Evolutionary conservation across 176 grass and related monocot genomes (phyloP).

Genomic region (Carex myosuroides): DNA sequence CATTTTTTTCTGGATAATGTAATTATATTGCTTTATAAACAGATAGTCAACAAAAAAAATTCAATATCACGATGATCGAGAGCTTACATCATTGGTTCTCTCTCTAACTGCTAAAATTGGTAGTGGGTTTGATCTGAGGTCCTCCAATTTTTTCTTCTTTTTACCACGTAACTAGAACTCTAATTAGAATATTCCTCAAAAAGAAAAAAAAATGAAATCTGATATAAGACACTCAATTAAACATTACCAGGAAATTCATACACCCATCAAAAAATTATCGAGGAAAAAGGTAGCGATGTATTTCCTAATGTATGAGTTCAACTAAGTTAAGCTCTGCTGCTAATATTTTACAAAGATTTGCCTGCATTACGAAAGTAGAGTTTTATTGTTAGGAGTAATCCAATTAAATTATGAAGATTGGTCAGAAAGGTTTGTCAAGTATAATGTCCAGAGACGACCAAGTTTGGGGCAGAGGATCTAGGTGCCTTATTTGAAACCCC

Average conservation of each 20-base stretch:
- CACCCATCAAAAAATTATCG: background rate
- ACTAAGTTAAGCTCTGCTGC: too few species aligned
- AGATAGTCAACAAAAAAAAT: conserved; percentile 39
- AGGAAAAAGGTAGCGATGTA: too few species aligned
- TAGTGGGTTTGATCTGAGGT: background rate
- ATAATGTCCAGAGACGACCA: background rate
- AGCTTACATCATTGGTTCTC: conserved; percentile 30
- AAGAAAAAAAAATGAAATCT: background rate
- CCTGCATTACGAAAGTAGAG: too few species aligned
- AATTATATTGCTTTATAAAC: too few species aligned
- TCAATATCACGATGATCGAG: too few species aligned
- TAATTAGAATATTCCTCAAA: background rate
- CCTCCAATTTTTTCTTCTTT: background rate
- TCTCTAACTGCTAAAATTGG: conserved; percentile 16
- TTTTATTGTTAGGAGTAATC: background rate
- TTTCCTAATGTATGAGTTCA: too few species aligned
- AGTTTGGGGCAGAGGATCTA: background rate
- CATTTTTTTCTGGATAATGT: too few species aligned
- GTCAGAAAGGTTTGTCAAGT: background rate
- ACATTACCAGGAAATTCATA: background rate
- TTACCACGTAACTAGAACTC: background rate
- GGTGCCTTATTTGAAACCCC: background rate
- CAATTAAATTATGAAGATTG: background rate
- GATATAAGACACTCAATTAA: too few species aligned
- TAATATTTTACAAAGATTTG: too few species aligned